Evolutionary conservation across 768 basidiomycete genomes (phyloP).

Genomic region (Podaxis carcinomalis): DNA sequence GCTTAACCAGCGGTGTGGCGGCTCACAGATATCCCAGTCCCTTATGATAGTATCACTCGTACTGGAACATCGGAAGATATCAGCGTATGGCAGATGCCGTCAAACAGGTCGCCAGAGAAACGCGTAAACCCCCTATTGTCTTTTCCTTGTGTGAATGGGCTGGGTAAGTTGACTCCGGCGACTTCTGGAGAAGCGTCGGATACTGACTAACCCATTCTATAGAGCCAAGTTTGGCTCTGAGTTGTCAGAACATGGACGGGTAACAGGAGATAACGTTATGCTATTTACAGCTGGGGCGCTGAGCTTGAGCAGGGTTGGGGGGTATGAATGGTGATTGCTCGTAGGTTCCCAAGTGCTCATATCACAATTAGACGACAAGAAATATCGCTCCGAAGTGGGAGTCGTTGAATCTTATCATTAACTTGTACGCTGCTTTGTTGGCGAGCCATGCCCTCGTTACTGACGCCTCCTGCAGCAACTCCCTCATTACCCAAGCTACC

Average conservation of each 20-base stretch:
- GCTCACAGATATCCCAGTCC: slow-evolving; percentile 30
- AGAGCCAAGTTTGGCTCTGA: slow-evolving; percentile 65
- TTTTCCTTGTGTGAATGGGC: slow-evolving; percentile 67
- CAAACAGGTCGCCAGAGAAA: slow-evolving; percentile 36
- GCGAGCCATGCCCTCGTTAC: neutral
- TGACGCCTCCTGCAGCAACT: slow-evolving; percentile 41
- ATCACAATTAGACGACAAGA: slow-evolving; percentile 38
- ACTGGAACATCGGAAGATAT: slow-evolving; percentile 52
- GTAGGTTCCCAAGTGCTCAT: neutral
- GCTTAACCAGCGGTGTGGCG: slow-evolving; percentile 28
- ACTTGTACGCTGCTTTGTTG: slow-evolving; percentile 37
- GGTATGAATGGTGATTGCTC: slow-evolving; percentile 27
- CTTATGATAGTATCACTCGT: slow-evolving; percentile 51
- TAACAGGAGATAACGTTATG: neutral
- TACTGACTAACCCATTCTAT: slow-evolving; percentile 2
- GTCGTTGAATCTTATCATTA: slow-evolving; percentile 48
- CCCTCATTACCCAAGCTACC: slow-evolving; percentile 56
- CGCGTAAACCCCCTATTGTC: slow-evolving; percentile 50
- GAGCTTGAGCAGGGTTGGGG: slow-evolving; percentile 66
- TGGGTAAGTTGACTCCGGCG: slow-evolving; percentile 36
- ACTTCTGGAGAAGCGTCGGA: neutral
- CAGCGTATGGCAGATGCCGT: slow-evolving; percentile 61
- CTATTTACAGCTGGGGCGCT: slow-evolving; percentile 43
- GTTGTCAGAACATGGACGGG: slow-evolving; percentile 22
- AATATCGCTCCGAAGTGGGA: slow-evolving; percentile 50